phyloP scores from a whole-genome alignment of 1,284 basidiomycete genomes.

The Albatrellus sp. region DNA sequence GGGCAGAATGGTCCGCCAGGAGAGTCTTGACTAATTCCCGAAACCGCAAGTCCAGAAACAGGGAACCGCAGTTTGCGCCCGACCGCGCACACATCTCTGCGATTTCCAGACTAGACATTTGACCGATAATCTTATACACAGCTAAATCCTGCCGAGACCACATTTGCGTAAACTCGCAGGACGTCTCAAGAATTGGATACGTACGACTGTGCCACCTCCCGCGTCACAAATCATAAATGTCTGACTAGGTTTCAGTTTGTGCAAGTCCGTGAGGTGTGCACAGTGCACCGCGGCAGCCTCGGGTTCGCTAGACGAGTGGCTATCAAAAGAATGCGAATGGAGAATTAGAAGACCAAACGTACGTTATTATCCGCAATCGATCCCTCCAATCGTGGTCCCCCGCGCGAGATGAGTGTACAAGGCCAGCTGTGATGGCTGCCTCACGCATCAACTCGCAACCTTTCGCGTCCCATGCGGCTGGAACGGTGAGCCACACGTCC shows the following conservation, averaged over 20 bases:
- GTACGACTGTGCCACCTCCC: constrained; percentile 66
- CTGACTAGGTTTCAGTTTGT: constrained; percentile 63
- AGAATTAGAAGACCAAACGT: constrained; percentile 11
- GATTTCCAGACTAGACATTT: constrained; percentile 64
- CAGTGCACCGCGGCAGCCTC: constrained; percentile 81
- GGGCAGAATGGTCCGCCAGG: constrained; percentile 63
- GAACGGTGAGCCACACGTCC: constrained; percentile 71
- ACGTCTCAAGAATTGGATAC: constrained; percentile 20
- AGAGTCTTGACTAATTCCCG: constrained; percentile 60
- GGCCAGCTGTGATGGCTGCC: constrained; percentile 64
- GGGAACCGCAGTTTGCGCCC: constrained; percentile 70
- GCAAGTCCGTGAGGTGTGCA: constrained; percentile 62
- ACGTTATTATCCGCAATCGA: constrained; percentile 69
- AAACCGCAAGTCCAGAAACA: constrained; percentile 76
- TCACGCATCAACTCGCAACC: constrained; percentile 74
- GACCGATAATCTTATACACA: constrained; percentile 71
- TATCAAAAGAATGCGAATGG: constrained; percentile 6
- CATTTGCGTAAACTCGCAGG: neutral
- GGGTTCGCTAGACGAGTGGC: constrained; percentile 38
- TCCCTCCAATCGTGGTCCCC: constrained; percentile 68
- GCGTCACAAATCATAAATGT: constrained; percentile 75
- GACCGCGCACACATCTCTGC: constrained; percentile 76
- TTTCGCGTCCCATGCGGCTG: constrained; percentile 75
- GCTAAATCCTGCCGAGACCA: constrained; percentile 38
- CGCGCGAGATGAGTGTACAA: constrained; percentile 59